Base-by-base conservation (phyloP, 2,329 filamentous ascomycete genomes). In the Leptographium lundbergii region DNA sequence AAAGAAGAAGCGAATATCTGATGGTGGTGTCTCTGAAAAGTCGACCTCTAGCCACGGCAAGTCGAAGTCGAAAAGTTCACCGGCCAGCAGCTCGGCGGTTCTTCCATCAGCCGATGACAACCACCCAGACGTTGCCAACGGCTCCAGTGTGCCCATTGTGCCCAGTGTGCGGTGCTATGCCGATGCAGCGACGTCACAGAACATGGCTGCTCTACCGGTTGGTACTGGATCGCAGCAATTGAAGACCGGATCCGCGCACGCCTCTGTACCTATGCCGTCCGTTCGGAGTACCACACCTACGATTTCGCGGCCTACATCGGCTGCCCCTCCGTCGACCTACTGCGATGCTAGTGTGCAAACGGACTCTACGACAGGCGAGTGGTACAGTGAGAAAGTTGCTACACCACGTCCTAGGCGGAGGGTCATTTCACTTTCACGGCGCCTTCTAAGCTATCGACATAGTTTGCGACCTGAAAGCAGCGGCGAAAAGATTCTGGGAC, bases 1-100 rank as follows among this genome's bases (percentile, higher is more conserved):
- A 34, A 86, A 86, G 69, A 84, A 85, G 72, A 86, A 86, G 67
- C 77, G 82, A 9, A 69, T 73, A 2, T 85, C 82, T 0, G 82
- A 85, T 63, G 81, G 81, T 4, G 65, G 63, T 11, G 36, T 53
- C 0, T 45, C 54, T 0, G 62, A 64, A 6, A 58, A 61, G 10
- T 54, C 56, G 1, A 63, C 61, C 11, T 67, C 68, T 11, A 14
- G 14, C 4, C 45, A 58, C 42, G 63, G 36, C 39, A 71, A 63
- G 29, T 45, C 66, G 0, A 73, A 70, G 53, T 57, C 64, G 0
- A 69, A 66, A 22, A 67, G 65, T 48, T 53, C 56, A 14, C 22
- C 55, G 24, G 17, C 29, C 10, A 42, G 7, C n/a, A 53, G 39
- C 47, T 42, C n/a, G 24, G 17, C 54, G 25, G 36, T 34, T 4